A percentile compares a stretch with the other conserved stretches of the same genome.
Conservation (phyloP, 768 basidiomycete species). For the Hericium coralloides region DNA sequence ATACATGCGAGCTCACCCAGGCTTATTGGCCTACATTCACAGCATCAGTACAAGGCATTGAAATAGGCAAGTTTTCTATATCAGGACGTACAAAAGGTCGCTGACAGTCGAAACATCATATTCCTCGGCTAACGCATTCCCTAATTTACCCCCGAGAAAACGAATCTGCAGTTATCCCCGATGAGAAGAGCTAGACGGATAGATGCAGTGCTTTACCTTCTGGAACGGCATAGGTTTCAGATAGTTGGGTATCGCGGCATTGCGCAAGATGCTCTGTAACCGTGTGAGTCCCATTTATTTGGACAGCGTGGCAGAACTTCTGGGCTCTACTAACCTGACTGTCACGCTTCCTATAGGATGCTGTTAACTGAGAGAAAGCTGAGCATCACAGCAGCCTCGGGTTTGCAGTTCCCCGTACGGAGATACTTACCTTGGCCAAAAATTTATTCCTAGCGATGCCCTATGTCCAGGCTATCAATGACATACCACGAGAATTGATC, state of each 20-base stretch:
- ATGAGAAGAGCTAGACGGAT: not conserved
- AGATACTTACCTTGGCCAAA: conserved; percentile 67
- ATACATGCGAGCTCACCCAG: conserved; percentile 35
- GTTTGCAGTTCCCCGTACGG: too few relatives aligned
- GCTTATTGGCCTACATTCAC: conserved; percentile 36
- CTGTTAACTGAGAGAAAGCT: conserved; percentile 50
- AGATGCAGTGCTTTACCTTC: conserved; percentile 18
- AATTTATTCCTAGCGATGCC: conserved; percentile 93
- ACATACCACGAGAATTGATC: not conserved
- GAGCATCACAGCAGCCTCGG: not conserved
- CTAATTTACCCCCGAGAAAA: conserved; percentile 91
- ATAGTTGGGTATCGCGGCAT: conserved; percentile 76
- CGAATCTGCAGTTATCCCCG: conserved; percentile 55
- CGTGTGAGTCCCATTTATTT: not conserved
- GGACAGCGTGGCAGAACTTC: too few relatives aligned
- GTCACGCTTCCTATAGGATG: conserved; percentile 88
- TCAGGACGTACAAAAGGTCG: conserved; percentile 68
- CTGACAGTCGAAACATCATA: conserved; percentile 86
- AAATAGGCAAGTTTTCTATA: conserved; percentile 1
- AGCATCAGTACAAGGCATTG: not conserved
- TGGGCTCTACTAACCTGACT: conserved; percentile 46
- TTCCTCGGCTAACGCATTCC: conserved; percentile 75
- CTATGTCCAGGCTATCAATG: conserved; percentile 26
- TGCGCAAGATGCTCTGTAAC: conserved; percentile 71
- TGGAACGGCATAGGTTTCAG: conserved; percentile 73